These are phyloP conservation scores for Thyridium curvatum DNA, from an alignment of 2,329 filamentous ascomycete genomes.

Conservation along the genomic window DNA sequence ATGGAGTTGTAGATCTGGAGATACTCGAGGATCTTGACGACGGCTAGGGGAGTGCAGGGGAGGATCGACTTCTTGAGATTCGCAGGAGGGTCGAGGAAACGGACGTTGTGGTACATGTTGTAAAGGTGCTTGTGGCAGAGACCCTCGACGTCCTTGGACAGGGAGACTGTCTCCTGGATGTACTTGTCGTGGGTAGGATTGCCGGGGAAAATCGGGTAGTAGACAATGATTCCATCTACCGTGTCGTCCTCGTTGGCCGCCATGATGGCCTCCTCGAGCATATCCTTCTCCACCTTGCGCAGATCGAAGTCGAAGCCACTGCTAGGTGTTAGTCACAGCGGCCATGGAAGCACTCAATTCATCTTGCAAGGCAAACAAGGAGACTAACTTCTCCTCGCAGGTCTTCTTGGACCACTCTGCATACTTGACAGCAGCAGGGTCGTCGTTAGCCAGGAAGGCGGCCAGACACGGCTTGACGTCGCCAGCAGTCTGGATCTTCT, in stretches of 20 bases:
- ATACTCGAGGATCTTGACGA: constrained; percentile 95
- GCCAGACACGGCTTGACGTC: constrained; percentile 65
- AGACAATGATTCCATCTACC: constrained; percentile 91
- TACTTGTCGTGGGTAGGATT: constrained; percentile 87
- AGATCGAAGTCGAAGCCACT: constrained; percentile 90
- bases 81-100: constrained; percentile 75
- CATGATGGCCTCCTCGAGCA: constrained; percentile 83
- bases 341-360: background rate
- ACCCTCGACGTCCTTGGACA: constrained; percentile 92
- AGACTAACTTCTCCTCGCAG: constrained; percentile 83
- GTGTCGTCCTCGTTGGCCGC: constrained; percentile 71
- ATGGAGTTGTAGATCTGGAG: constrained; percentile 96
- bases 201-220: constrained; percentile 88
- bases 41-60: constrained; percentile 90
- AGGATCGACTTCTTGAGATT: constrained; percentile 85
- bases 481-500: constrained; percentile 56
- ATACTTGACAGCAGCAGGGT: constrained; percentile 87
- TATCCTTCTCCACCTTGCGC: constrained; percentile 76
- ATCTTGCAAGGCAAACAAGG: background rate
- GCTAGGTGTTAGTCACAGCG: background rate
- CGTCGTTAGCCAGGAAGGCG: constrained; percentile 86
- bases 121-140: constrained; percentile 90
- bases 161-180: constrained; percentile 86
- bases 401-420: constrained; percentile 98
- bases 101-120: constrained; percentile 99